phyloP scores from a whole-genome alignment of 2,329 filamentous ascomycete species.

The Fusarium siculi region DNA sequence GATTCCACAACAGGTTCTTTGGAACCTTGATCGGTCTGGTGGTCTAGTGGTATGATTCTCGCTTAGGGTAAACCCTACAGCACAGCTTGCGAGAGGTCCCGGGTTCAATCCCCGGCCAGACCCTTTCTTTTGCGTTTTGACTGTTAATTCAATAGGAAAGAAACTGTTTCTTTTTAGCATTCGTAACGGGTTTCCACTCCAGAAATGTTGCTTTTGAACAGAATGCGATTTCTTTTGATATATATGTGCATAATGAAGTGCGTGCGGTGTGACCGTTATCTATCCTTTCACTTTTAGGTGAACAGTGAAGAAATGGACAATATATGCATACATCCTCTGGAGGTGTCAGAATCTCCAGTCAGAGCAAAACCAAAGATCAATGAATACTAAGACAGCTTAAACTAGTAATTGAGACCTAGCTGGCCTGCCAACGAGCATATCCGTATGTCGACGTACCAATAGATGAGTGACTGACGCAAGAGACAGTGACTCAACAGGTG shows the following conservation, averaged over 20 bases:
- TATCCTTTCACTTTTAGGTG: not conserved
- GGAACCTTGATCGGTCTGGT: conserved; percentile 52
- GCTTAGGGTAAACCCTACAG: conserved; percentile 67
- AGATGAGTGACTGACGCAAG: too few relatives aligned
- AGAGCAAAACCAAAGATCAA: not conserved
- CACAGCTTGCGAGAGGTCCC: conserved; percentile 57
- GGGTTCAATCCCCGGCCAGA: conserved; percentile 60
- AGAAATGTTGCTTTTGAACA: accelerated
- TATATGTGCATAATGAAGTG: not conserved
- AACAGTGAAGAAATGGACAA: not conserved
- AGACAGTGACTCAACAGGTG: not conserved
- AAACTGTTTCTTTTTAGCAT: not conserved
- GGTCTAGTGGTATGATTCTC: conserved; percentile 78
- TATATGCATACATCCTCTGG: not conserved
- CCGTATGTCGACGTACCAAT: not conserved
- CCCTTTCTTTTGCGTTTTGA: conserved; percentile 13
- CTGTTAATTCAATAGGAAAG: accelerated
- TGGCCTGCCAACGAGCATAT: not conserved
- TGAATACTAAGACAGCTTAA: accelerated
- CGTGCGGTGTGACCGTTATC: too few relatives aligned
- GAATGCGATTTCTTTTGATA: too few relatives aligned
- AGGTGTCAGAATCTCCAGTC: not conserved
- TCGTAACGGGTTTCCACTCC: accelerated
- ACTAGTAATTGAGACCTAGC: too few relatives aligned
- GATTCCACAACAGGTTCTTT: not conserved